Evolutionary conservation across 1,284 basidiomycete genomes (phyloP), one percentile per base, ranked within the genome.

Genomic region (Leucoagaricus sp.): DNA sequence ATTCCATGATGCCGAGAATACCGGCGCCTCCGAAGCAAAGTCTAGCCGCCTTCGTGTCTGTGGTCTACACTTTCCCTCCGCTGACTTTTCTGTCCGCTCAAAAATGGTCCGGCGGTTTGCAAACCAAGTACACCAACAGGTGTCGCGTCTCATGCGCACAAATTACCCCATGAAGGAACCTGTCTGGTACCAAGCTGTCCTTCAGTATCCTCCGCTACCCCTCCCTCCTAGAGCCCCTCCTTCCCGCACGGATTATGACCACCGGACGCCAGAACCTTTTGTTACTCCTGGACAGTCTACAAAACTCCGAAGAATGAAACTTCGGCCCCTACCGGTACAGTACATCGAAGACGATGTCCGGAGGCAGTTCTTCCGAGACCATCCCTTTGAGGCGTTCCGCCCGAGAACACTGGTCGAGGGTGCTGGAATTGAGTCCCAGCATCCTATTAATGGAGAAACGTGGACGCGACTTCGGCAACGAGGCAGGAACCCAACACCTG

Each of bases 321-420:
- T 81, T 12, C 75, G 76, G 12, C 86, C 91, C 0, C 65, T 83
- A 57, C 81, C 84, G 9, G 83, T 98, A 58, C 79, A 83, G 49
- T 98, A 96, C 71, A 64, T 91, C 28, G 93, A 96, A 69, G 96
- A 99, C 73, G 80, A 83, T 58, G 78, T 98, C 53, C 86, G 96
- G 45, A 80, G 86, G 54, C 93, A 94, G 71, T 99, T 99, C 81
- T 98, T 96, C 78, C 80, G 82, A 53, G 96, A 99, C 75, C 96
- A 98, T 69, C 95, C 96, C 2, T 98, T 98, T 70, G 96, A 99
- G 74, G 89, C 93, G 1, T 91, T 96, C 71, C 82, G 95, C 40
- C 87, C 94, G 1, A 79, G 82, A 13, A 87, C 83, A 10, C 72
- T 99, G 49, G 84, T 92, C 0, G 96, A 99, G 75, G 78, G 78